Base-by-base conservation (phyloP, 169 alveolate genomes). In the Plasmodium malariae region DNA sequence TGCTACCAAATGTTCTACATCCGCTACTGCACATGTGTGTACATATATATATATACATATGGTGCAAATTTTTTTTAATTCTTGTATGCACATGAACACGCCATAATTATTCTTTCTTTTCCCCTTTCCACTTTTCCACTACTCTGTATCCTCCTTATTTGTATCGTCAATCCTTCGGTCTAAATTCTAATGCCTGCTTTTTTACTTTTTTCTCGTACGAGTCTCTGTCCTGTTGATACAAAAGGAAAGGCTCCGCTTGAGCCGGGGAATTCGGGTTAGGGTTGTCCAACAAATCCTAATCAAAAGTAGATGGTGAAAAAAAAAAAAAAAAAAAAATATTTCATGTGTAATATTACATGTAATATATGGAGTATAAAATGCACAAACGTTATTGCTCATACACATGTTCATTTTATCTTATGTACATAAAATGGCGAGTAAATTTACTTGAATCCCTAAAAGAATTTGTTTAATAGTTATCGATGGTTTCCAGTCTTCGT, bases 401-500 rank as follows among this genome's bases (percentile, higher is more conserved):
- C 49, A 12, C 28, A 87, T 32, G n/a, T 19, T 3, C 0, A 30
- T 12, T 11, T 5, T 17, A 12, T 19, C 26, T 3, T 37, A 78
- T 24, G 59, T 60, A 19, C 21, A 26, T 9, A 72, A 55, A 30
- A 11, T 21, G 21, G 17, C 32, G 28, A 63, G 30, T 19, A 68
- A 28, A 5, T 54, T 65, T 67, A 89, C 98, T 95, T 98, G 99
- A n/a, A 98, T 98, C 26, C 99, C 99, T 28, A 98, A 93, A 17
- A 99, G 96, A 73, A 99, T 97, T 92, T 98, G 98, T 60, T 98
- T 98, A 80, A 99, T 96, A 11, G 99, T 98, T 80, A 99, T 98
- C 14, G 99, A 98, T n/a, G 99, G 99, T 93, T 97, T 98, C 99
- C 99, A 99, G 78, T 98, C 99, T 96, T 98, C 99, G 92, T 99